These are phyloP conservation scores for Sporisorium scitamineum DNA, from an alignment of 1,284 basidiomycete genomes.

Conservation along the genomic window DNA sequence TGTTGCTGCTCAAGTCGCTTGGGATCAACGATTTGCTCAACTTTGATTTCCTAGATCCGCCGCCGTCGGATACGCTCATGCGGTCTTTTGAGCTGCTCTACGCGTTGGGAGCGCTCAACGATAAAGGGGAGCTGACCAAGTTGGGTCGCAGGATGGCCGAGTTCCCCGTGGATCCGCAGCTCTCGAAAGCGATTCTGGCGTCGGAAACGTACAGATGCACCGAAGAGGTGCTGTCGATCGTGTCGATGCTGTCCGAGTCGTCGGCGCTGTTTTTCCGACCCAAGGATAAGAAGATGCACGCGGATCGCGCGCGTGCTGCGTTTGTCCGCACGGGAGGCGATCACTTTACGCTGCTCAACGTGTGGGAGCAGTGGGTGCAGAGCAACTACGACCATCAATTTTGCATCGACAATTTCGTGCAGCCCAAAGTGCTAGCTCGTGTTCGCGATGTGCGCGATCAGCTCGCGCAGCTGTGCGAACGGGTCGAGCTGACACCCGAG, in stretches of 20 bases:
- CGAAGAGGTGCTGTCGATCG: slow-evolving; percentile 96
- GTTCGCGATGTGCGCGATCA: slow-evolving; percentile 96
- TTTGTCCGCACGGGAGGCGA: slow-evolving; percentile 93
- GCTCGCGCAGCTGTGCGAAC: slow-evolving; percentile 91
- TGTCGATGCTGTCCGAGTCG: slow-evolving; percentile 96
- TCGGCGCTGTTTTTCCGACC: slow-evolving; percentile 94
- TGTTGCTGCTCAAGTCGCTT: slow-evolving; percentile 75
- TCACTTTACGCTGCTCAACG: slow-evolving; percentile 95
- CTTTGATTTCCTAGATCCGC: slow-evolving; percentile 77
- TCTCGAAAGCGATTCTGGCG: slow-evolving; percentile 94
- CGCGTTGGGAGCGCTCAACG: slow-evolving; percentile 94
- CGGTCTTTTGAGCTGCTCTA: slow-evolving; percentile 92
- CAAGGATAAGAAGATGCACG: slow-evolving; percentile 78
- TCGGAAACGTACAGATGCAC: slow-evolving; percentile 95
- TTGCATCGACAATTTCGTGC: slow-evolving; percentile 83
- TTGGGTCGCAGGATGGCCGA: slow-evolving; percentile 97
- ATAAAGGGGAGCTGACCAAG: slow-evolving; percentile 94
- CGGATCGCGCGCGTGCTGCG: slow-evolving; percentile 93
- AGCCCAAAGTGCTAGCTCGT: slow-evolving; percentile 92
- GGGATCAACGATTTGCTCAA: slow-evolving; percentile 77
- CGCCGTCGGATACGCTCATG: slow-evolving; percentile 96
- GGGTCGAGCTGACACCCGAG: slow-evolving; percentile 91
- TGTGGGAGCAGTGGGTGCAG: slow-evolving; percentile 99
- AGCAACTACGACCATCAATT: slow-evolving; percentile 81
- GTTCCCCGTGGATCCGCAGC: slow-evolving; percentile 98